Evolutionary conservation across 768 basidiomycete genomes (phyloP), one percentile per base, ranked within the genome.

Genomic region (Termitomyces sp.): DNA sequence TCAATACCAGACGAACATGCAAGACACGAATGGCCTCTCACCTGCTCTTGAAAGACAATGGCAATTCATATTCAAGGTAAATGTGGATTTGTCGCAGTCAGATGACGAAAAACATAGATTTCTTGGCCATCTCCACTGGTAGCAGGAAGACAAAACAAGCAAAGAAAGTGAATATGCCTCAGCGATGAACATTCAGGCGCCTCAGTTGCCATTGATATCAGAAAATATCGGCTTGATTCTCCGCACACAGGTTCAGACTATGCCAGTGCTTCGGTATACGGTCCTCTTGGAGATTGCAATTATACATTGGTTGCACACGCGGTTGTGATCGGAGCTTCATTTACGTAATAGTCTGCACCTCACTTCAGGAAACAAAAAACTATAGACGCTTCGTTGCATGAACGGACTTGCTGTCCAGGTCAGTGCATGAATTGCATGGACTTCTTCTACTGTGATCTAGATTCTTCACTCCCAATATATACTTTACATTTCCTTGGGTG

Each of bases 91-190:
- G 49, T 50, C 24, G 38, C 38, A 17, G 47, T 55, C 47, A 55
- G 38, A 48, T 55, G 41, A 55, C 24, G 24, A 43, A 40, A 47
- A 55, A 55, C 40, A 48, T 41, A 46, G 38, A 32, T 43, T 40
- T 49, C 34, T 47, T 55, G 54, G 19, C 5, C n/a, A 37, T 53
- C 14, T 37, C 21, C 38, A 42, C 17, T 40, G 24, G 24, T 19
- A 17, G 14, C n/a, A 49, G 46, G 30, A 35, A 35, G 46, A 55
- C 37, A 30, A 37, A 47, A 42, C 30, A n/a, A 43, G 12, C 38
- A n/a, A 54, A 35, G 26, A 34, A 21, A 54, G 45, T 45, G 34
- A 15, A 30, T 44, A 14, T 28, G 15, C 9, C 41, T 17, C 15
- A 35, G 47, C n/a, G 34, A 38, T 42, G 14, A 14, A 28, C 8